phyloP scores from a whole-genome alignment of 257 asterid species.

The Solanum gandarillasii region DNA sequence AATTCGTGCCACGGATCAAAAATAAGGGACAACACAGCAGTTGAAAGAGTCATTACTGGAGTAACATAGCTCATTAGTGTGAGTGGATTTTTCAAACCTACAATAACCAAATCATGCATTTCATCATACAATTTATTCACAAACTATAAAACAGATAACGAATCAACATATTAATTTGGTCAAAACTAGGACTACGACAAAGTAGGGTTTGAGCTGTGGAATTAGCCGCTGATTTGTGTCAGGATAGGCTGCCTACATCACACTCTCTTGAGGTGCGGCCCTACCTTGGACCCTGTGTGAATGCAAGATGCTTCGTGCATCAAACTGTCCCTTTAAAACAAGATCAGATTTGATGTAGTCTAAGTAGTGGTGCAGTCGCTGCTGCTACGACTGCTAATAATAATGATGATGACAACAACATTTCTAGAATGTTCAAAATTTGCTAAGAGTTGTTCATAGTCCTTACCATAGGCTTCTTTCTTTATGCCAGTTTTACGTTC shows the following conservation, averaged over 20 bases:
- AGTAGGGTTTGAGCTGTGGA: neutral
- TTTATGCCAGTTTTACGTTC: constrained; percentile 40
- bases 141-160: neutral
- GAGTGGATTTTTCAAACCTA: constrained; percentile 93
- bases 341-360: neutral
- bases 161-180: neutral
- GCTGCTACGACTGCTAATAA: neutral
- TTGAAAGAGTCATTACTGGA: constrained; percentile 88
- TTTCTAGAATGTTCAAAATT: neutral
- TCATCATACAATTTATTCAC: neutral
- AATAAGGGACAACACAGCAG: constrained; percentile 65
- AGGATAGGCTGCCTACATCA: neutral
- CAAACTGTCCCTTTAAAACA: neutral
- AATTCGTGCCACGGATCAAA: constrained; percentile 90
- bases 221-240: neutral
- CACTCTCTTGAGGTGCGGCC: neutral
- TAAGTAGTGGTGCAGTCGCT: neutral
- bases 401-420: neutral
- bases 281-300: neutral
- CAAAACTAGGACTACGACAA: neutral
- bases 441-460: neutral
- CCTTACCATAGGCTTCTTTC: constrained; percentile 96
- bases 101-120: constrained; percentile 6
- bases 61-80: constrained; percentile 94
- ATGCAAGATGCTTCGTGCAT: neutral